Base-by-base conservation (phyloP, 1,284 basidiomycete species). In the Schizophyllum amplum region DNA sequence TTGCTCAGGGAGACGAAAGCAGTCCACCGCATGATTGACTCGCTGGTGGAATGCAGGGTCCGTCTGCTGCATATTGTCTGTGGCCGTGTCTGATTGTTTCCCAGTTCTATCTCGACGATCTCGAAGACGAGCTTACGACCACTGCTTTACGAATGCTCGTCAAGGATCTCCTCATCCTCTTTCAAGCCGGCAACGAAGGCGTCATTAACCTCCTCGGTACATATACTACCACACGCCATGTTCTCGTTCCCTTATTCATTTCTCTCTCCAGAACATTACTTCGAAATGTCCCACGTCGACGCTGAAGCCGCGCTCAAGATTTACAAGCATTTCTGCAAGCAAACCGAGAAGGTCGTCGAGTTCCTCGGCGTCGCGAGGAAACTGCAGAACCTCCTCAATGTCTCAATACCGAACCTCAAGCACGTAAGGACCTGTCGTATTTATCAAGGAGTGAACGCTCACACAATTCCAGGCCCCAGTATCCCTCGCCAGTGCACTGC, bases 121-220 rank as follows among this genome's bases (percentile, higher is more conserved):
- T 96, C 23, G 88, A 92, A 65, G 95, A 99, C 67, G 92, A 97
- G 65, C 81, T 98, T 54, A 92, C 89, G 0, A 87, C 92, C 57
- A 86, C 90, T 1, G 93, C 97, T 1, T 79, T 98, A 59, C 81
- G 92, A 48, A 92, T 99, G 89, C 79, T 97, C n/a, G 90, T 98
- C 63, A 98, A 98, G 68, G 97, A 99, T 69, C 80, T 99, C 6
- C 79, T 99, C 52, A 91, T 97, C 57, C 78, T 99, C 20, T 98
- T 98, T 71, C 95, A 97, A 67, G 94, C 93, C 2, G 90, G 94
- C 59, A 99, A 99, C 66, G 96, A 99, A 68, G 96, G 96, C 57
- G 92, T 98, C 52, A 97, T 98, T 74, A 99, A 98, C 69, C 86
- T 98, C 33, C 80, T 97, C 53, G 92, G 92, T 92, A 60, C 59